Conservation (phyloP, 495 filamentous ascomycete genomes). For the Hyaloscypha hepaticicola region DNA sequence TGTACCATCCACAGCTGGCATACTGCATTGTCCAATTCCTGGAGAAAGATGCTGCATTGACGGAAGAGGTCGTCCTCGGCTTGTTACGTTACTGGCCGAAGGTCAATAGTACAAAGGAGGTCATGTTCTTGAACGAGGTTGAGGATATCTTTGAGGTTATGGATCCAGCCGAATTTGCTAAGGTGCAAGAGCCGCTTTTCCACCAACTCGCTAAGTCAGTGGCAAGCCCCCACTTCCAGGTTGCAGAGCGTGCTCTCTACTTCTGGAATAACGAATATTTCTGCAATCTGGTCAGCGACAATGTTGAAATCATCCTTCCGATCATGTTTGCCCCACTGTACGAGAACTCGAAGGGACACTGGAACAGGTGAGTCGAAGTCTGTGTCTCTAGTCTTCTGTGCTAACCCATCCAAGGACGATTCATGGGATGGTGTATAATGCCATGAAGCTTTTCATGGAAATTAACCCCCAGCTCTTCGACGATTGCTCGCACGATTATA, state of each 20-base stretch:
- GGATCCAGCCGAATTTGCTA: constrained; percentile 98
- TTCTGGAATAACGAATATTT: constrained; percentile 99
- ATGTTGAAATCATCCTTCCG: constrained; percentile 95
- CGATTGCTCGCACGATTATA: constrained; percentile 96
- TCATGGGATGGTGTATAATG: constrained; percentile 99
- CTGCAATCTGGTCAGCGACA: constrained; percentile 98
- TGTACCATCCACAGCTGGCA: constrained; percentile 98
- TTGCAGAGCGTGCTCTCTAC: constrained; percentile 94
- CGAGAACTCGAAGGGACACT: constrained; percentile 99
- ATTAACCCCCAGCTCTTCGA: constrained; percentile 99
- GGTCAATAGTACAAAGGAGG: constrained; percentile 98
- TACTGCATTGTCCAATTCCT: constrained; percentile 99
- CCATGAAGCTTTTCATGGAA: constrained; percentile 99
- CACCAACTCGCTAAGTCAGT: constrained; percentile 97
- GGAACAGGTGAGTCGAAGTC: constrained; percentile 75
- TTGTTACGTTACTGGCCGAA: constrained; percentile 98
- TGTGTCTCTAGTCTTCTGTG: background rate
- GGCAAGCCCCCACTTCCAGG: constrained; percentile 98
- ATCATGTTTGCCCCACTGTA: constrained; percentile 99
- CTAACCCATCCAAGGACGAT: constrained; percentile 68
- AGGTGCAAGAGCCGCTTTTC: constrained; percentile 97
- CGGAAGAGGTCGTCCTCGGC: constrained; percentile 96
- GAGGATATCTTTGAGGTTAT: constrained; percentile 99
- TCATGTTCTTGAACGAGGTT: constrained; percentile 99
- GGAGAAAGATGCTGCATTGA: constrained; percentile 95